phyloP scores from a whole-genome alignment of 345 rosid genomes.

The Populus ilicifolia region DNA sequence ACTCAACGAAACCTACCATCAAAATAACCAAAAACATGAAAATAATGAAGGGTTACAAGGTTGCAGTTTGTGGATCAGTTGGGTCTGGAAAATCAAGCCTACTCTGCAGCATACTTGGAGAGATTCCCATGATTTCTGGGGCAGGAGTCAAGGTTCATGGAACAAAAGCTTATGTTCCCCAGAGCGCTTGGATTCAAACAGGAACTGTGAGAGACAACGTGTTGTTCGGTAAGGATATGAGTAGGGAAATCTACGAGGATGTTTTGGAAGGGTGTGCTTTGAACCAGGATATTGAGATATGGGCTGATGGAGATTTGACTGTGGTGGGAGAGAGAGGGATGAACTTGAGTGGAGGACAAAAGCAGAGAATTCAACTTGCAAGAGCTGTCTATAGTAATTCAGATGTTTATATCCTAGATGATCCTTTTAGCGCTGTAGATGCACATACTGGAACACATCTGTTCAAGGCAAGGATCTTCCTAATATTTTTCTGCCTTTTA shows the following conservation, averaged over 20 bases:
- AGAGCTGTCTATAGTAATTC: slow-evolving; percentile 65
- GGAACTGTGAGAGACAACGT: slow-evolving; percentile 68
- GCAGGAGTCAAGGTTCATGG: slow-evolving; percentile 47
- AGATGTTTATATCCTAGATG: slow-evolving; percentile 70
- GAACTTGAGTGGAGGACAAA: slow-evolving; percentile 87
- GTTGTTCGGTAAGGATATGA: slow-evolving; percentile 42
- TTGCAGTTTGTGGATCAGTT: slow-evolving; percentile 72
- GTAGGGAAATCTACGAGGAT: slow-evolving; percentile 32
- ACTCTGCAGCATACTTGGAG: slow-evolving; percentile 63
- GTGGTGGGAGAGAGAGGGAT: slow-evolving; percentile 80
- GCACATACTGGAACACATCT: slow-evolving; percentile 34
- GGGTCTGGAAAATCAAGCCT: slow-evolving; percentile 76
- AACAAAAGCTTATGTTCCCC: slow-evolving; percentile 63
- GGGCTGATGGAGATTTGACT: slow-evolving; percentile 47
- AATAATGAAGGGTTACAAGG: slow-evolving; percentile 43
- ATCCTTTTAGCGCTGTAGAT: slow-evolving; percentile 76
- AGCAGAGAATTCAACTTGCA: slow-evolving; percentile 76
- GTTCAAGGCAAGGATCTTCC: neutral
- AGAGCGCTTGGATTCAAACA: slow-evolving; percentile 81
- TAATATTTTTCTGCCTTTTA: neutral
- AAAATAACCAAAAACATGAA: slow-evolving; percentile 33
- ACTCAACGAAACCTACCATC: slow-evolving; percentile 26
- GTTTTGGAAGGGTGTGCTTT: slow-evolving; percentile 52
- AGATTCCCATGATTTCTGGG: slow-evolving; percentile 66
- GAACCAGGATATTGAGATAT: slow-evolving; percentile 47